Base-by-base conservation (phyloP, 495 filamentous ascomycete species). In the Podospora conica region DNA sequence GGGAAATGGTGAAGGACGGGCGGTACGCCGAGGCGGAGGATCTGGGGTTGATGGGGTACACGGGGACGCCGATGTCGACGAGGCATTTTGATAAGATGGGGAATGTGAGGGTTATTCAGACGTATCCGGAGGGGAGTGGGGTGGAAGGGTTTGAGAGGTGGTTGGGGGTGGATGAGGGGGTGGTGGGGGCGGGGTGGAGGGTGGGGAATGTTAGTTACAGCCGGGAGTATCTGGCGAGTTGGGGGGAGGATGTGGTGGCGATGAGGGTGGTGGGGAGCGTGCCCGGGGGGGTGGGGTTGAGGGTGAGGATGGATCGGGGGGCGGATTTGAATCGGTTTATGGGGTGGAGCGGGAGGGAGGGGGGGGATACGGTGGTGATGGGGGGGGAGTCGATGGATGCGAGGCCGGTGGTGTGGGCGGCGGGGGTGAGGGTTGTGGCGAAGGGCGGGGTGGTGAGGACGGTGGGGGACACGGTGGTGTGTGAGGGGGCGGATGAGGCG, bases 401-500 rank as follows among this genome's bases (percentile, higher is more conserved):
- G 18, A 2, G 54, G 18, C 61, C 61, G 21, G 20, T 63, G 11
- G 18, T 63, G 9, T 63, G 61, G 61, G 61, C 61, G 20, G 61
- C 24, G 1, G 61, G 61, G 18, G 61, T 21, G 23, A 11, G 61
- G 22, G 54, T 63, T 15, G 61, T 28, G 3, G 20, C 61, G 7
- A 15, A 28, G 23, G 53, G 48, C 0, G 61, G 61, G 8, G 22
- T 12, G 24, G 61, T 63, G 9, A 55, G 48, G 9, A 63, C 61
- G 15, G 10, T 63, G 40, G 61, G 61, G 11, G 61, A 63, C n/a
- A 63, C 61, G 12, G 61, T 63, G 11, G 48, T 40, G 3, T 55
- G 53, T n/a, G 61, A 55, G 53, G 61, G 61, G 23, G 61, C 61
- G 3, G 61, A 63, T n/a, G 61, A 63, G 40, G 61, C 61, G 3